Conservation (phyloP, 768 basidiomycete genomes). For the Psilocybe azurescens region DNA sequence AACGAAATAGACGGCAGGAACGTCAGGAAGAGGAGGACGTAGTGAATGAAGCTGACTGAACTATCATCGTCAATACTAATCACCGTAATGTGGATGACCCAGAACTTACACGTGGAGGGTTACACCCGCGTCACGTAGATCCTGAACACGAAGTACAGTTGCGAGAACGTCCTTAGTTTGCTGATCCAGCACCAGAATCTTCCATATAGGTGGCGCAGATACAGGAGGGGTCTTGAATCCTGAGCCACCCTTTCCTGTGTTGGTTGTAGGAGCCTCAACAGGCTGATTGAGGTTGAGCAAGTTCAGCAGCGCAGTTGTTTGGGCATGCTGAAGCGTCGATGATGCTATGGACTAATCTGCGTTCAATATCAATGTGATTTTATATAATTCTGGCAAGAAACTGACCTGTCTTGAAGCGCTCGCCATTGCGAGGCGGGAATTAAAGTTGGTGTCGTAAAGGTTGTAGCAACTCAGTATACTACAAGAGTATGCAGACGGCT, state of each 20-base stretch:
- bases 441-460: slow-evolving; percentile 1
- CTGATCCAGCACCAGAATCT: slow-evolving; percentile 93
- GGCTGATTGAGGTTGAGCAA: slow-evolving; percentile 87
- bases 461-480: background rate
- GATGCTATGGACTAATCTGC: slow-evolving; percentile 38
- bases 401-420: slow-evolving; percentile 41
- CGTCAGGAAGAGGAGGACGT: slow-evolving; percentile 90
- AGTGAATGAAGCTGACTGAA: slow-evolving; percentile 87
- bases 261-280: slow-evolving; percentile 40
- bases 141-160: slow-evolving; percentile 94
- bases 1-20: slow-evolving; percentile 97
- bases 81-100: slow-evolving; percentile 2
- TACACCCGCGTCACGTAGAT: slow-evolving; percentile 94
- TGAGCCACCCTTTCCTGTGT: slow-evolving; percentile 44
- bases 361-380: slow-evolving; percentile 14
- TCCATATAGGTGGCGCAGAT: slow-evolving; percentile 88
- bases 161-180: slow-evolving; percentile 96
- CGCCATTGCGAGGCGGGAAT: slow-evolving; percentile 32
- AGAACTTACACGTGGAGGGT: slow-evolving; percentile 92
- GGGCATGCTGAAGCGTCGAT: slow-evolving; percentile 82
- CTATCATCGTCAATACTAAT: slow-evolving; percentile 4
- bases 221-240: slow-evolving; percentile 56
- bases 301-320: slow-evolving; percentile 83
- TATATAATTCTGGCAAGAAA: background rate
- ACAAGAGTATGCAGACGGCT: background rate